These are phyloP conservation scores for Nicotiana attenuata DNA, from an alignment of 257 asterid genomes.

Conservation along the genomic window DNA sequence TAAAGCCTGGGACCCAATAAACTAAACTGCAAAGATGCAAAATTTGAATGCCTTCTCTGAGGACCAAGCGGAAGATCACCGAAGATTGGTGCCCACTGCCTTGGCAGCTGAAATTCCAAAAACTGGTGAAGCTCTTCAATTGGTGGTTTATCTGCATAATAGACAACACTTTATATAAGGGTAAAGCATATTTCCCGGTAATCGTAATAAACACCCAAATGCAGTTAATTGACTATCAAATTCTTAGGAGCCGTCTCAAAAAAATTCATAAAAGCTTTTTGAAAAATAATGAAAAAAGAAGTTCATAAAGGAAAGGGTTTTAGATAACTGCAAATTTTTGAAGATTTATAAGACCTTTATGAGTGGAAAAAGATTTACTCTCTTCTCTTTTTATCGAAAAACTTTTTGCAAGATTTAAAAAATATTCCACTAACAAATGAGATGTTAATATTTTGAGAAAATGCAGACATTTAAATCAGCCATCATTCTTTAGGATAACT, in stretches of 20 bases:
- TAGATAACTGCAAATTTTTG: not conserved
- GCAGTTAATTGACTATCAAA: not conserved
- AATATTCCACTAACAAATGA: not conserved
- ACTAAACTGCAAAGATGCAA: constrained; percentile 86
- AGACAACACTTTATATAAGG: constrained; percentile 4
- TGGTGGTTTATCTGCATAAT: constrained; percentile 90
- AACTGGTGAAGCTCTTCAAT: constrained; percentile 97
- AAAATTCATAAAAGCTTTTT: not conserved
- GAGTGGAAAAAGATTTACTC: not conserved
- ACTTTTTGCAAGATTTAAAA: not conserved
- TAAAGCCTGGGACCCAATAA: constrained; percentile 89
- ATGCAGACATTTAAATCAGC: not conserved
- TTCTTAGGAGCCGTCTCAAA: not conserved
- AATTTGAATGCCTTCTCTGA: constrained; percentile 67
- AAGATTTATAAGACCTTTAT: not conserved
- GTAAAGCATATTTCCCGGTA: not conserved
- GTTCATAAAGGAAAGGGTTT: not conserved
- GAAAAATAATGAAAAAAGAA: not conserved
- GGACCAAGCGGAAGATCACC: constrained; percentile 98
- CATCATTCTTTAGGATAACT: not conserved
- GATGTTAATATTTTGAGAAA: not conserved
- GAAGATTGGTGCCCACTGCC: constrained; percentile 98
- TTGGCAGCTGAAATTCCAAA: constrained; percentile 94
- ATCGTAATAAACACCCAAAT: not conserved
- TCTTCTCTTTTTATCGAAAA: not conserved